Evolutionary conservation across 1,284 basidiomycete species (phyloP).

Genomic region (Ganoderma boninense): DNA sequence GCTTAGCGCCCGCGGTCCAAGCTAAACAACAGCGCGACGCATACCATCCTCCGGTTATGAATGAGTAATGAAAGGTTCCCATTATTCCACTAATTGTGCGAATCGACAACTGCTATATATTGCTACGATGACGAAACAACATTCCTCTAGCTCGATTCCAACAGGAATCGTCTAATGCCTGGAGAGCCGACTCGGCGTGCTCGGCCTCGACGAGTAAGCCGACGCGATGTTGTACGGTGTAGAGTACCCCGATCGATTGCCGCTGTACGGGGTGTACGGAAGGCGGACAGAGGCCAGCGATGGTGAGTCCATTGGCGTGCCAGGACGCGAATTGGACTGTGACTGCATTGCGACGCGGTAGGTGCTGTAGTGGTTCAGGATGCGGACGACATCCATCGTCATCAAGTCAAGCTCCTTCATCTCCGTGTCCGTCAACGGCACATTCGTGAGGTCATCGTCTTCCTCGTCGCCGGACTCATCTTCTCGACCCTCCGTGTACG

Average conservation of each 20-base stretch:
- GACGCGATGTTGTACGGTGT: slow-evolving; percentile 59
- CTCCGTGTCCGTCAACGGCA: slow-evolving; percentile 69
- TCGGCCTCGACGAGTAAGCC: slow-evolving; percentile 65
- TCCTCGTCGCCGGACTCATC: slow-evolving; percentile 71
- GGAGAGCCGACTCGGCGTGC: slow-evolving; percentile 66
- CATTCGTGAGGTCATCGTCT: slow-evolving; percentile 50
- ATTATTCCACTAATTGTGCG: slow-evolving; percentile 22
- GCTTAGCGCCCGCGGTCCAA: too few species aligned
- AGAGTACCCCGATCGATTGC: slow-evolving; percentile 45
- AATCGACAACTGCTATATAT: slow-evolving; percentile 21
- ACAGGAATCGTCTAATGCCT: slow-evolving; percentile 21
- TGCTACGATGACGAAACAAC: slow-evolving; percentile 19
- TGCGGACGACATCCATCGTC: slow-evolving; percentile 76
- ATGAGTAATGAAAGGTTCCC: slow-evolving; percentile 12
- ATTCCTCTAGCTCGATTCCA: slow-evolving; percentile 8
- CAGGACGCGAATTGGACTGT: slow-evolving; percentile 67
- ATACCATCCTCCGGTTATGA: not conserved
- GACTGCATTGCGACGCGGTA: slow-evolving; percentile 67
- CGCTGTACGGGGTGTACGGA: slow-evolving; percentile 35
- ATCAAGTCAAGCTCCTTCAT: slow-evolving; percentile 78
- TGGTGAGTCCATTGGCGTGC: slow-evolving; percentile 65
- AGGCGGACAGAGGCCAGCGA: slow-evolving; percentile 45
- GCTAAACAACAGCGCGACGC: not conserved
- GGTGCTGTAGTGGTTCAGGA: slow-evolving; percentile 72
- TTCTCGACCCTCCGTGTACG: slow-evolving; percentile 60